A percentile compares a stretch with the other conserved stretches of the same genome.
Conservation (phyloP, 1,284 basidiomycete genomes). For the Stygiomarasmius scandens region DNA sequence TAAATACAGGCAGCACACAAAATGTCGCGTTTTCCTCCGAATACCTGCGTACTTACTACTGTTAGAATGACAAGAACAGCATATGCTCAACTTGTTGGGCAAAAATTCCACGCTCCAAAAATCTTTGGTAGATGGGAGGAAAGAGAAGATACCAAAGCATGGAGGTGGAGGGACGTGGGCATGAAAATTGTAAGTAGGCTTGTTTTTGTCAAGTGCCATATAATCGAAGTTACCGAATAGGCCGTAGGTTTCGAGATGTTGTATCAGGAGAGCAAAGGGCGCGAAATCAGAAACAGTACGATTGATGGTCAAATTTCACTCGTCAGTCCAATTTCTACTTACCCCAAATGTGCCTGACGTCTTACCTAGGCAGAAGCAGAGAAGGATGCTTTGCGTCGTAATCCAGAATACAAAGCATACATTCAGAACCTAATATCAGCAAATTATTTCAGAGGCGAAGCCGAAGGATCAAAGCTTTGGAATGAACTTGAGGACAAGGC, state of each 20-base stretch:
- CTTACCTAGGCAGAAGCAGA: conserved; percentile 53
- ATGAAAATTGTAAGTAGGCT: conserved; percentile 80
- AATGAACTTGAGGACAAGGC: conserved; percentile 73
- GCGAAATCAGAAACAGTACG: conserved; percentile 39
- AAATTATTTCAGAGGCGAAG: conserved; percentile 78
- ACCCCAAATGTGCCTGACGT: not conserved
- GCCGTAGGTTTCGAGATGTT: conserved; percentile 95
- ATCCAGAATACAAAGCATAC: conserved; percentile 69
- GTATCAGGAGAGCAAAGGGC: conserved; percentile 77
- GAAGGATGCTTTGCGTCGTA: conserved; percentile 66
- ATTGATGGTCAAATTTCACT: conserved; percentile 45
- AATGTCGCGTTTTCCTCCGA: conserved; percentile 87
- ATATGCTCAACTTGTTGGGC: conserved; percentile 90
- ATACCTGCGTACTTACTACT: conserved; percentile 57
- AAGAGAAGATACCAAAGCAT: conserved; percentile 60
- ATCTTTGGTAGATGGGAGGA: conserved; percentile 82
- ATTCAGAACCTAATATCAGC: conserved; percentile 62
- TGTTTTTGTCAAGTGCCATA: not conserved
- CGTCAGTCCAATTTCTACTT: conserved; percentile 33
- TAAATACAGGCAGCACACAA: conserved; percentile 73
- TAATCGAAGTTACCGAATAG: conserved; percentile 37
- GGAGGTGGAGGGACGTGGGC: conserved; percentile 81
- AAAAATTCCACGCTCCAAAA: conserved; percentile 91
- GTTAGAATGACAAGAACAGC: conserved; percentile 85
- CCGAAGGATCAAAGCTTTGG: conserved; percentile 79